Percentiles rank a stretch among this genome's conserved stretches.
phyloP scores from a whole-genome alignment of 257 asterid genomes.

The Solanum clarkiae region DNA sequence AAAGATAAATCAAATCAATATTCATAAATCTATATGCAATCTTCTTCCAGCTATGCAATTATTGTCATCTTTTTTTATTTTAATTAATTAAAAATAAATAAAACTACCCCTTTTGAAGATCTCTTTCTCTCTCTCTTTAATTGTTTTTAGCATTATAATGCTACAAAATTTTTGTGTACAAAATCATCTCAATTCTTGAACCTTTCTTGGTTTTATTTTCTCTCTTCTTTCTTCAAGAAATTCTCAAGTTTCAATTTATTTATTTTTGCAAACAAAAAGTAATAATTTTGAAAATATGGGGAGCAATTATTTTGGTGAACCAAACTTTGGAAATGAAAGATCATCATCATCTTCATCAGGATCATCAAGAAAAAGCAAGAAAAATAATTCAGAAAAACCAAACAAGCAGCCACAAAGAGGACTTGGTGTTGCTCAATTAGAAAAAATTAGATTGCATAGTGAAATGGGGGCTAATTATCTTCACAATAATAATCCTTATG shows the following conservation, averaged over 20 bases:
- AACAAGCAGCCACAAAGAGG: conserved; percentile 82
- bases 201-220: background rate
- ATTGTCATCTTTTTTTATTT: conserved; percentile 16
- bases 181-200: background rate
- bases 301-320: conserved; percentile 56
- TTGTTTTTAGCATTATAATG: background rate
- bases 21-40: conserved; percentile 55
- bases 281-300: conserved; percentile 20
- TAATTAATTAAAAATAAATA: conserved; percentile 15
- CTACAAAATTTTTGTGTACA: background rate
- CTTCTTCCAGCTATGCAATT: conserved; percentile 91
- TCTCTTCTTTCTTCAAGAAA: background rate
- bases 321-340: conserved; percentile 30
- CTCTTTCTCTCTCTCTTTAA: conserved; percentile 5
- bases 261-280: background rate
- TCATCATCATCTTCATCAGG: conserved; percentile 33
- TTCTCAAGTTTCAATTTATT: too few species aligned
- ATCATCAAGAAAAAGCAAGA: conserved; percentile 55
- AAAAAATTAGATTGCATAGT: conserved; percentile 74
- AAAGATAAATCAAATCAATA: conserved; percentile 20
- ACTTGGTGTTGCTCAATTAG: conserved; percentile 90
- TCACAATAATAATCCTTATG: conserved; percentile 34
- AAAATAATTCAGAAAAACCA: conserved; percentile 53
- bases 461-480: conserved; percentile 40
- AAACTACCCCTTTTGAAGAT: conserved; percentile 20